These are phyloP conservation scores for Fraxinus baroniana DNA, from an alignment of 305 asterid species.

Conservation along the genomic window DNA sequence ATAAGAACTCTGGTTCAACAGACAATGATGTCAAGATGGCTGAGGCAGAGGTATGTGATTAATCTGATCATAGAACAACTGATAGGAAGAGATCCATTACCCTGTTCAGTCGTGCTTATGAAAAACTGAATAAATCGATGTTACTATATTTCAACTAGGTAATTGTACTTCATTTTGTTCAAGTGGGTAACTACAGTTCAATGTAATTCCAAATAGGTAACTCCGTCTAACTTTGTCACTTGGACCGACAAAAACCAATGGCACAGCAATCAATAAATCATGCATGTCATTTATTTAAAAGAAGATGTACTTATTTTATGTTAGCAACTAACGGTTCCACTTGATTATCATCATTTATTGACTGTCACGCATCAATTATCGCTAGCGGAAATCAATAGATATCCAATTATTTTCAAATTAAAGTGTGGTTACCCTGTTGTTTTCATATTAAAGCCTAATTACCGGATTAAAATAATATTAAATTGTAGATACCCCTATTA, in stretches of 20 bases:
- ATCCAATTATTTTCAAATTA: not conserved
- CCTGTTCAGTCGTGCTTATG: constrained; percentile 5
- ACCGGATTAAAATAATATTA: not conserved
- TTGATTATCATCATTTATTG: not conserved
- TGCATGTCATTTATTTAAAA: not conserved
- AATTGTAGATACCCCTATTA: not conserved
- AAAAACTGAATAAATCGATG: not conserved
- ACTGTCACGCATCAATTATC: not conserved
- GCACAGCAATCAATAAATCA: not conserved
- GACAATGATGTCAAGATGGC: constrained; percentile 78
- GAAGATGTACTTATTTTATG: not conserved
- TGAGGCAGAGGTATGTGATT: constrained; percentile 68
- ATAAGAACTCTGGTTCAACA: constrained; percentile 50
- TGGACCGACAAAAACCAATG: not conserved
- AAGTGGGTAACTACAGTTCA: not conserved
- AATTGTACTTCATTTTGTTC: not conserved
- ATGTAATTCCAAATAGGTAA: not conserved
- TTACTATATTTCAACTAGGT: not conserved
- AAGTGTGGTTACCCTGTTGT: not conserved
- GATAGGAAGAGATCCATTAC: constrained; percentile 12
- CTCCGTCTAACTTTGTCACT: not conserved
- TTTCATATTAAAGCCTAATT: not conserved
- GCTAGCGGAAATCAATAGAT: not conserved
- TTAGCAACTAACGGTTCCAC: not conserved
- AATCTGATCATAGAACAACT: constrained; percentile 13